phyloP scores from a whole-genome alignment of 148 eudicot species.

The Rhododendron kiyosumense region DNA sequence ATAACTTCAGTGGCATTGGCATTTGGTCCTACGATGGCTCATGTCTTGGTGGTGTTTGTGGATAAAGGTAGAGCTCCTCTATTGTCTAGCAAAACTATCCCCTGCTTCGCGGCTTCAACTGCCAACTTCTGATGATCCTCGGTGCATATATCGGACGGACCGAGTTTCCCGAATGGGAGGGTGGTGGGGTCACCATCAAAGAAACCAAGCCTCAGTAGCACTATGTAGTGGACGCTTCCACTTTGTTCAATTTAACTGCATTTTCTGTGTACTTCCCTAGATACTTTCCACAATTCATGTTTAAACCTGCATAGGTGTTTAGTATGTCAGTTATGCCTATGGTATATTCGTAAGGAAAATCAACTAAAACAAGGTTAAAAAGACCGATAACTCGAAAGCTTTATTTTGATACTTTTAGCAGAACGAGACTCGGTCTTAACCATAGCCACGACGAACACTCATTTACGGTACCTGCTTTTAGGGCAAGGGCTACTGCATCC shows the following conservation, averaged over 20 bases:
- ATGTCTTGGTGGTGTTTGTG: conserved; percentile 5
- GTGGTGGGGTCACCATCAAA: conserved; percentile 38
- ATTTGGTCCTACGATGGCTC: conserved; percentile 31
- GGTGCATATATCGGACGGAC: conserved; percentile 32
- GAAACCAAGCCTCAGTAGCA: conserved; percentile 47
- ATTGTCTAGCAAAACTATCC: conserved; percentile 41
- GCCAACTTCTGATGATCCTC: conserved; percentile 28
- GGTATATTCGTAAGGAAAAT: not conserved
- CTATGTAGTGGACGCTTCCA: conserved; percentile 31
- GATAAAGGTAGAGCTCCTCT: conserved; percentile 27
- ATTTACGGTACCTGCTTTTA: conserved; percentile 27
- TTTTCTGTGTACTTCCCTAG: conserved; percentile 22
- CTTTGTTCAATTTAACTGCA: conserved; percentile 27
- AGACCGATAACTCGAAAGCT: not conserved
- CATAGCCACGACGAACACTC: not conserved
- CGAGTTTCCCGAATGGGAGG: conserved; percentile 27
- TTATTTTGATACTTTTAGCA: not conserved
- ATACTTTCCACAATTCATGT: conserved; percentile 41
- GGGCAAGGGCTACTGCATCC: conserved; percentile 36
- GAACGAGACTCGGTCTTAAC: not conserved
- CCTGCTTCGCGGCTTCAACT: conserved; percentile 41
- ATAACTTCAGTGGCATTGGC: conserved; percentile 33
- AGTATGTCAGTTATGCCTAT: no score
- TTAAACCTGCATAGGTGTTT: conserved; percentile 28
- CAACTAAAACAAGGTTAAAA: no score